These are phyloP conservation scores for Babesia sp. DNA, from an alignment of 169 alveolate genomes.

Conservation along the genomic window DNA sequence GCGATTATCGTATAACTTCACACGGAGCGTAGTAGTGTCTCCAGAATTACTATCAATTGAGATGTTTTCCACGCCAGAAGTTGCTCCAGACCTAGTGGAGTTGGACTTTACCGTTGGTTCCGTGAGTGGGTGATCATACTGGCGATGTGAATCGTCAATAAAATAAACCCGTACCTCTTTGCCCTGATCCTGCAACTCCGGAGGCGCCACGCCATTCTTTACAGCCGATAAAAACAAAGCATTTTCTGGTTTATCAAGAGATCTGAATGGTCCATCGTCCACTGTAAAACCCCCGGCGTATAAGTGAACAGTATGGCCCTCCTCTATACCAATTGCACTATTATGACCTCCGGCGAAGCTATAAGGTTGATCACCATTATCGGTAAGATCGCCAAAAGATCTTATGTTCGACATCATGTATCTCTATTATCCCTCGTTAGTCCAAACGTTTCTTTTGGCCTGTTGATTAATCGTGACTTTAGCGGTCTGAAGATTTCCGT, in stretches of 20 bases:
- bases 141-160: slow-evolving; percentile 31
- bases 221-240: slow-evolving; percentile 87
- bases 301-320: slow-evolving; percentile 72
- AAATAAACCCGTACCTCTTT: slow-evolving; percentile 41
- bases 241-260: slow-evolving; percentile 84
- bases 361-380: background rate
- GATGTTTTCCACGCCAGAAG: background rate
- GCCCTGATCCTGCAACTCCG: slow-evolving; percentile 81
- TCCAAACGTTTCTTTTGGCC: background rate
- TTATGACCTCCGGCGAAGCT: slow-evolving; percentile 66
- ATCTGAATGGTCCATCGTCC: slow-evolving; percentile 90
- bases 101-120: background rate
- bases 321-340: slow-evolving; percentile 62
- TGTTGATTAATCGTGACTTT: slow-evolving; percentile 2
- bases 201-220: slow-evolving; percentile 90
- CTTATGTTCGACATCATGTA: slow-evolving; percentile 52
- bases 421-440: background rate
- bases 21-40: slow-evolving; percentile 14
- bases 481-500: slow-evolving; percentile 22
- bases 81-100: background rate
- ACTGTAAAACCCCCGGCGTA: slow-evolving; percentile 90
- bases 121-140: slow-evolving; percentile 1
- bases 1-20: slow-evolving; percentile 11
- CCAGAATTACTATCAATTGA: background rate
- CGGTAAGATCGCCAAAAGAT: slow-evolving; percentile 49